Percentiles rank a stretch among this genome's conserved stretches.
Evolutionary conservation across 805 yeast genomes (phyloP).

Genomic region (Saccharomycopsis malanga): DNA sequence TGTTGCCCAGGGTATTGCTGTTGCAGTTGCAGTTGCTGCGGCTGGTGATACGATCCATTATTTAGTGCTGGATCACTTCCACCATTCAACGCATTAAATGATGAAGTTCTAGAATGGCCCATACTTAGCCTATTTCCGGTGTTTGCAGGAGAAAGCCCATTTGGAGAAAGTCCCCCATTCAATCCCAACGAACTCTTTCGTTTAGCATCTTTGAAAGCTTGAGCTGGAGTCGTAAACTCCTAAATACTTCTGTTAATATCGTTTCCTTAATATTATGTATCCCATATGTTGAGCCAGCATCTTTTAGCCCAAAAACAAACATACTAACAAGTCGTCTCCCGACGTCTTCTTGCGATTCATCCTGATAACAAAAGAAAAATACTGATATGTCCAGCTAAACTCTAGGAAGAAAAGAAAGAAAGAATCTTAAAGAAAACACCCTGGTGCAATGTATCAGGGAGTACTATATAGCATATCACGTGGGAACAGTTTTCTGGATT

Average conservation of each 20-base stretch:
- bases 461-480: too few species aligned
- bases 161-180: not conserved
- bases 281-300: too few species aligned
- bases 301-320: too few species aligned
- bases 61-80: not conserved
- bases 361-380: too few species aligned
- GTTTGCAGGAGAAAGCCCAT: not conserved
- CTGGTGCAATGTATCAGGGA: too few species aligned
- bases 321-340: slow-evolving; percentile 1
- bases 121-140: not conserved
- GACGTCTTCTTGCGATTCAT: too few species aligned
- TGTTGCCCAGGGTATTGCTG: slow-evolving; percentile 2
- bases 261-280: too few species aligned
- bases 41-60: not conserved
- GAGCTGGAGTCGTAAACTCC: slow-evolving; percentile 14
- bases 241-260: not conserved
- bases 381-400: too few species aligned
- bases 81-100: not conserved
- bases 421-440: too few species aligned
- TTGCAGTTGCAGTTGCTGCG: slow-evolving; percentile 2
- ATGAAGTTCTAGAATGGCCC: not conserved
- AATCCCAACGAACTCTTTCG: slow-evolving; percentile 1
- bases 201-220: slow-evolving; percentile 8
- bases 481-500: too few species aligned
- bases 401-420: too few species aligned